Evolutionary conservation across 345 rosid genomes (phyloP), one percentile per base, ranked within the genome.

Genomic region (Citropsis articulata): DNA sequence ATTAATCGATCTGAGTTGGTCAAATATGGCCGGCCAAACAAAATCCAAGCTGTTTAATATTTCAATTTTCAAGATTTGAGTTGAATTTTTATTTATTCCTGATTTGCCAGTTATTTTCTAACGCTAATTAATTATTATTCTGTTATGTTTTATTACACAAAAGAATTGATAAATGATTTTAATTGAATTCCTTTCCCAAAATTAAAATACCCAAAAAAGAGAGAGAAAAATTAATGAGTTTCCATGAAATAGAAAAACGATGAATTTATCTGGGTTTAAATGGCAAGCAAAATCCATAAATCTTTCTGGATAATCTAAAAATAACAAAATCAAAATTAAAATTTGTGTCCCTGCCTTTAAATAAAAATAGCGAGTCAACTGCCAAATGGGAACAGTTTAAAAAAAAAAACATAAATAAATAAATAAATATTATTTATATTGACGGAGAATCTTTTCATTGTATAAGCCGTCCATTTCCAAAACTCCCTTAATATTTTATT

Each of bases 391-490:
- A 50, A 50, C 19, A 50, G 7, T 1, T 16, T 1, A 50, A 50
- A 14, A 16, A 16, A 50, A 3, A 16, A 50, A 5, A 33, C 6
- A 50, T 27, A 27, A 62, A 42, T 42, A 27, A 62, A 42, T 42
- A 27, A 13, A 27, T 5, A 63, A 31, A 19, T 45, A 45, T 45
- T 45, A 45, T 45, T 56, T 35, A 9, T 33, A 9, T 21, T 42
- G 78, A 69, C 48, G 24, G 45, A n/a, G 4, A 2, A 18, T 38
- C 59, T 5, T 21, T 69, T 68, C 72, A 21, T 64, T 38, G 75
- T 68, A 19, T 27, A 9, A 68, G 68, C 60, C 78, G 70, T 69
- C 68, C 45, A 50, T 66, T 74, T 25, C 30, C 9, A n/a, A 59
- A 6, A 13, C 50, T 72, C 42, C 3, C 7, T 18, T 53, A 5